Percentiles rank a stretch among this genome's conserved stretches.
Evolutionary conservation across 1,284 basidiomycete species (phyloP).

Genomic region (Ceratobasidium sp.): DNA sequence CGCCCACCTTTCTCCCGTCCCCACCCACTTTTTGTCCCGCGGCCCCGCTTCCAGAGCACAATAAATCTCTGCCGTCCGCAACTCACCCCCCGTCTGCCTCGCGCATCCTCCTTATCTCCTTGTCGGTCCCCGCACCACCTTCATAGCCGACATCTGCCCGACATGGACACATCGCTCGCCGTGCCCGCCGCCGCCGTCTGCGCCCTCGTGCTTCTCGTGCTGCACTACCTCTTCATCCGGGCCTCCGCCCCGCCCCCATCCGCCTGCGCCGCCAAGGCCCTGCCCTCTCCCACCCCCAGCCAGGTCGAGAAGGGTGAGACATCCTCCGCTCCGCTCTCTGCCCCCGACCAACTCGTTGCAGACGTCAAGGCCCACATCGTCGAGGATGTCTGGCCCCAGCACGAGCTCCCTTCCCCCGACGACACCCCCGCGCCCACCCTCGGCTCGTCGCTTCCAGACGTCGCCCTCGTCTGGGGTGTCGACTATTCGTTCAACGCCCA

Average conservation of each 20-base stretch:
- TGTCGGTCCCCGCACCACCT: background rate
- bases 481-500: constrained; percentile 19
- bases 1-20: background rate
- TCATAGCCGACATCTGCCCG: background rate
- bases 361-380: constrained; percentile 17
- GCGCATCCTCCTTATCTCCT: background rate
- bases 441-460: constrained; percentile 11
- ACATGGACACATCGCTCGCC: constrained; percentile 13
- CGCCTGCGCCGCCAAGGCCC: background rate
- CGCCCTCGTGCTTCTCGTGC: constrained; percentile 13
- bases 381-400: constrained; percentile 32
- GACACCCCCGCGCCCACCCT: constrained; percentile 13
- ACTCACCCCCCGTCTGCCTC: background rate
- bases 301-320: constrained; percentile 37
- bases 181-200: constrained; percentile 28
- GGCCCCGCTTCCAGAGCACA: constrained; percentile 5
- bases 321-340: background rate
- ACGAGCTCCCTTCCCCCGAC: constrained; percentile 14
- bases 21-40: background rate
- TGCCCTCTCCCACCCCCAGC: background rate
- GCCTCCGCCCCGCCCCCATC: background rate
- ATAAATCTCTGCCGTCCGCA: constrained; percentile 24
- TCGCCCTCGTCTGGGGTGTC: constrained; percentile 34
- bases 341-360: background rate
- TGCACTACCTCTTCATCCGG: constrained; percentile 10